Conservation (phyloP, 805 yeast species). For the Wickerhamomyces xylosicus region DNA sequence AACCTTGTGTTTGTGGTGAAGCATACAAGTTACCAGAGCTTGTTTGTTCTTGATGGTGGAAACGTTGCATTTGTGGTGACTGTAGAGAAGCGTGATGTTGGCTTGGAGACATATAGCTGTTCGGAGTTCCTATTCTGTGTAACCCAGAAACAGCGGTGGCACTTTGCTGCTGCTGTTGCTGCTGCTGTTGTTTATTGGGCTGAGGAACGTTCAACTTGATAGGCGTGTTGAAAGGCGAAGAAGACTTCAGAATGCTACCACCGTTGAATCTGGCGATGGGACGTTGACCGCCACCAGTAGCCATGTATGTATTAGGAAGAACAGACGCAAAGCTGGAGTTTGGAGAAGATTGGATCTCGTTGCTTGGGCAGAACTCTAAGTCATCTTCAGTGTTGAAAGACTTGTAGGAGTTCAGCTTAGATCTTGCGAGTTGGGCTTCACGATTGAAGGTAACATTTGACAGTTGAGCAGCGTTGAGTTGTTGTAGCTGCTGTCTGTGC, state of each 20-base stretch:
- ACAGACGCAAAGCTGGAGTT: neutral
- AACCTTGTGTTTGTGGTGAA: neutral
- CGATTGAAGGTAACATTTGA: constrained; percentile 3
- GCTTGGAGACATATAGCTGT: constrained; percentile 3
- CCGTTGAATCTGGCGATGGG: neutral
- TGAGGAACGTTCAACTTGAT: constrained; percentile 10
- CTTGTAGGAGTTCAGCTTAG: constrained; percentile 49
- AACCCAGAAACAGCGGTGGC: neutral
- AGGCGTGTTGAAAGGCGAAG: constrained; percentile 16
- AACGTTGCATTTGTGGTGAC: neutral
- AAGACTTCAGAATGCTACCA: neutral
- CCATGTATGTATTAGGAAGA: neutral
- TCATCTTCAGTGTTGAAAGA: constrained; percentile 68
- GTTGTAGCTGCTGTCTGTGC: neutral
- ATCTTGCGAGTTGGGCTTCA: constrained; percentile 27
- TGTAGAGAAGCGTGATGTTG: neutral
- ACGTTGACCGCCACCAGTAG: neutral
- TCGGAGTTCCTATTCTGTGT: neutral
- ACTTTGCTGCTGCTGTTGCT: neutral
- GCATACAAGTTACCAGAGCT: neutral
- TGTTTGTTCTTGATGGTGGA: neutral
- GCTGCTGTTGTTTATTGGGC: constrained; percentile 6
- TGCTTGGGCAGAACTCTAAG: constrained; percentile 53
- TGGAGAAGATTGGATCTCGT: constrained; percentile 1
- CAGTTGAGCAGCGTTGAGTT: neutral